phyloP scores from a whole-genome alignment of 306 rosid genomes.

The Glycine tomentella region DNA sequence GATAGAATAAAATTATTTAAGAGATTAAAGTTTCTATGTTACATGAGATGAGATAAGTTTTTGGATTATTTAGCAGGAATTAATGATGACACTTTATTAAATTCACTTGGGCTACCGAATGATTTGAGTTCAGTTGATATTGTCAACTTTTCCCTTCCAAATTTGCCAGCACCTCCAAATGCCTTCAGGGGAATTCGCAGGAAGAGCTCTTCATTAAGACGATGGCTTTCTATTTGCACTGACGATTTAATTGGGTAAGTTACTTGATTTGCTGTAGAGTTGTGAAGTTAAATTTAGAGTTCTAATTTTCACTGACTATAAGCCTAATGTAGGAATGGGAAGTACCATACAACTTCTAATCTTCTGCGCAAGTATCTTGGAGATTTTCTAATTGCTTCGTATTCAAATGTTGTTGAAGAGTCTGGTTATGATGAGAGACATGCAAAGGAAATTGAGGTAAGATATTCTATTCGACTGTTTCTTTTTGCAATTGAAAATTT shows the following conservation, averaged over 20 bases:
- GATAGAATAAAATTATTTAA: no score
- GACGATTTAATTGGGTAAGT: conserved; percentile 81
- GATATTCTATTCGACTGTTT: conserved; percentile 43
- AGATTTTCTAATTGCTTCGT: conserved; percentile 87
- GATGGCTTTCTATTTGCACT: conserved; percentile 95
- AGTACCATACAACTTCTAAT: conserved; percentile 62
- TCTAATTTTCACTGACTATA: conserved; percentile 29
- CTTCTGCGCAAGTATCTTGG: conserved; percentile 96
- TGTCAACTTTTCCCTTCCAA: conserved; percentile 69
- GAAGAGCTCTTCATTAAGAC: conserved; percentile 86
- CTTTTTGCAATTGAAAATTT: conserved; percentile 33
- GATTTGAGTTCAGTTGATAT: conserved; percentile 62
- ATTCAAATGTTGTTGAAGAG: conserved; percentile 78
- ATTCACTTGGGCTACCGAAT: conserved; percentile 65
- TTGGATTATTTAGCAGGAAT: no score
- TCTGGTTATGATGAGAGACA: conserved; percentile 84
- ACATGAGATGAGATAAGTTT: no score
- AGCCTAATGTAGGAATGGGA: conserved; percentile 69
- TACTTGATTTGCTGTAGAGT: conserved; percentile 26
- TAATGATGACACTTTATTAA: no score
- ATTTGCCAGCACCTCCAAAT: conserved; percentile 85
- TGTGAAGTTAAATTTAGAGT: conserved; percentile 21
- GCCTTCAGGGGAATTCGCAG: conserved; percentile 83
- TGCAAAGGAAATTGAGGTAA: conserved; percentile 89
- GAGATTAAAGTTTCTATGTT: no score